These are phyloP conservation scores for Solanum bulbocastanum DNA, from an alignment of 257 asterid genomes.

Conservation along the genomic window DNA sequence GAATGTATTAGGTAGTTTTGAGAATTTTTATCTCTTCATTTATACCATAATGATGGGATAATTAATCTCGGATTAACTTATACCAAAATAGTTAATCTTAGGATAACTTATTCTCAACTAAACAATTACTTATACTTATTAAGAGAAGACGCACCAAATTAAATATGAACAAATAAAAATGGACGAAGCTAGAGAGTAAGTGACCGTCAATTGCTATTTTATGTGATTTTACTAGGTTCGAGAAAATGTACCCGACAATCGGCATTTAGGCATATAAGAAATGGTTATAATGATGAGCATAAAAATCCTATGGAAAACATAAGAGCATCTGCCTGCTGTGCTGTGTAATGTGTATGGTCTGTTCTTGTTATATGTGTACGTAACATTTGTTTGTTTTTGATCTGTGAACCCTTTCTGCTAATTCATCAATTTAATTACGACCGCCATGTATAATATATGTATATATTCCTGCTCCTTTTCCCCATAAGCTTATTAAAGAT, in stretches of 20 bases:
- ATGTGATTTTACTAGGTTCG: not conserved
- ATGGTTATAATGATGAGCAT: not conserved
- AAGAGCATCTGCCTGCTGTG: not conserved
- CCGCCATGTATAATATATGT: not conserved
- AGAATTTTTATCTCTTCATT: no score
- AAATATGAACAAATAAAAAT: no score
- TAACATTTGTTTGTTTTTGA: conserved; percentile 4
- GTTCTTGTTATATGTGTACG: conserved; percentile 2
- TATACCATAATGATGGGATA: no score
- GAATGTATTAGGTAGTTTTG: no score
- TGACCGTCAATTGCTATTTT: not conserved
- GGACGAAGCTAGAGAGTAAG: not conserved
- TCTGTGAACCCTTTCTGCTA: not conserved
- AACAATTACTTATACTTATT: fast-evolving
- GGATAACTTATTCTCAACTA: no score
- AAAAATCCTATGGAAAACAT: not conserved
- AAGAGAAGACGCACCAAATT: no score
- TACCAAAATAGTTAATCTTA: no score
- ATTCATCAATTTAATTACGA: not conserved
- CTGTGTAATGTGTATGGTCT: not conserved
- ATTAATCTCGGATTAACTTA: no score
- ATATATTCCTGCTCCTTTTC: not conserved
- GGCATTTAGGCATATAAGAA: not conserved
- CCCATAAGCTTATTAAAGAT: not conserved
- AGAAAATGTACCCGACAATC: not conserved